These are phyloP conservation scores for Fusarium equiseti DNA, from an alignment of 2,329 filamentous ascomycete species.

Conservation along the genomic window DNA sequence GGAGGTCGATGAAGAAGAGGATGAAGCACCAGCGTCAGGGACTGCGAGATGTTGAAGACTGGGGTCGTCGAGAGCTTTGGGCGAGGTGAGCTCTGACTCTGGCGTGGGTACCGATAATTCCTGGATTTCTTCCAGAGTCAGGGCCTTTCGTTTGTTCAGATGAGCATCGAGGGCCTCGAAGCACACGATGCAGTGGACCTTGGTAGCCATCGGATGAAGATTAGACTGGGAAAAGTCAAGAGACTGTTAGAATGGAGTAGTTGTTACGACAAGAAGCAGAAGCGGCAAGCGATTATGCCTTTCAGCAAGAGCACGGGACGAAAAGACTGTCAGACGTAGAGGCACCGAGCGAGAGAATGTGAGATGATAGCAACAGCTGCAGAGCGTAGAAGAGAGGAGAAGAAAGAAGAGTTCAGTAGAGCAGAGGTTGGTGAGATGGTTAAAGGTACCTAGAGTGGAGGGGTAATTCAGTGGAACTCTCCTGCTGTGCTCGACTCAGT, in stretches of 20 bases:
- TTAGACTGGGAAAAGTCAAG: conserved; percentile 14
- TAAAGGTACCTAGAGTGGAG: conserved; percentile 11
- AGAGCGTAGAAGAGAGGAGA: neutral
- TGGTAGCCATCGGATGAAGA: conserved; percentile 76
- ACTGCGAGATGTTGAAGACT: conserved; percentile 58
- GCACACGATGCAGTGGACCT: conserved; percentile 90
- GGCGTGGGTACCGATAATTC: conserved; percentile 66
- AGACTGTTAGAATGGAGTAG: conserved; percentile 21
- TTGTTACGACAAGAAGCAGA: conserved; percentile 24
- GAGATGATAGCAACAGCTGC: conserved; percentile 7
- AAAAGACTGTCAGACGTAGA: conserved; percentile 13
- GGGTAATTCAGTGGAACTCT: conserved; percentile 34
- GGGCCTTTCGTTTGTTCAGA: conserved; percentile 76
- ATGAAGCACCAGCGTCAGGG: conserved; percentile 49
- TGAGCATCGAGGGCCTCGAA: conserved; percentile 87
- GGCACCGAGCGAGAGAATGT: conserved; percentile 4
- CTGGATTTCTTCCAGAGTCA: conserved; percentile 77
- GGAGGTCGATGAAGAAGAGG: conserved; percentile 56
- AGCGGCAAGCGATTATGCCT: conserved; percentile 18
- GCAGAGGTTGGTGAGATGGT: conserved; percentile 12
- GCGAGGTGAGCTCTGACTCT: conserved; percentile 28
- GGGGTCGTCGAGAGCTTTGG: conserved; percentile 53
- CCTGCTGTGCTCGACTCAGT: neutral
- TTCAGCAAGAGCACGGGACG: conserved; percentile 27
- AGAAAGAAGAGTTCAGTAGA: neutral